These are phyloP conservation scores for Phytomonas francai DNA, from an alignment of 208 protist genomes.

Conservation along the genomic window DNA sequence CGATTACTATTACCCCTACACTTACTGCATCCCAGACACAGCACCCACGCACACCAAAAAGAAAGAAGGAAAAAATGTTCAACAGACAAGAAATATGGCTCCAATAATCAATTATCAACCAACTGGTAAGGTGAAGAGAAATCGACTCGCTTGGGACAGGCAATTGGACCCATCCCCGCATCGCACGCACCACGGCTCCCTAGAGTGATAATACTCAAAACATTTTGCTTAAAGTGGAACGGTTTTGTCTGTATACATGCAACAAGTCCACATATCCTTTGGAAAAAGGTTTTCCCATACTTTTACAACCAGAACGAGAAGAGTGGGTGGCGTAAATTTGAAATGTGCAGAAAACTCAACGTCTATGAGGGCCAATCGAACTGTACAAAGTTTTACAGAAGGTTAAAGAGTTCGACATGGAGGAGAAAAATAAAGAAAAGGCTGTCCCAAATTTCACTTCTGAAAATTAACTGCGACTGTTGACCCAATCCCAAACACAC, in stretches of 20 bases:
- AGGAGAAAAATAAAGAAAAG: neutral
- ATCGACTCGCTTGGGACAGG: neutral
- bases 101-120: neutral
- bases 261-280: neutral
- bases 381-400: neutral
- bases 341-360: neutral
- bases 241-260: neutral
- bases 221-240: neutral
- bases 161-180: neutral
- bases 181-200: neutral
- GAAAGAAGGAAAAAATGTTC: neutral
- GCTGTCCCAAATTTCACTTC: no score
- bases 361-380: neutral
- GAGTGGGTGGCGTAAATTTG: neutral
- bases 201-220: neutral
- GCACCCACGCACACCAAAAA: neutral
- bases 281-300: neutral
- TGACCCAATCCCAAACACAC: neutral
- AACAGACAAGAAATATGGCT: no score
- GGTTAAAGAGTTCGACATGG: neutral
- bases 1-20: neutral
- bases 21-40: neutral
- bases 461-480: neutral
- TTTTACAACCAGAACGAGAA: neutral
- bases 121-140: neutral